Percentiles rank a stretch among this genome's conserved stretches.
Evolutionary conservation across 495 filamentous ascomycete genomes (phyloP).

Genomic region (Oidiodendron maius): DNA sequence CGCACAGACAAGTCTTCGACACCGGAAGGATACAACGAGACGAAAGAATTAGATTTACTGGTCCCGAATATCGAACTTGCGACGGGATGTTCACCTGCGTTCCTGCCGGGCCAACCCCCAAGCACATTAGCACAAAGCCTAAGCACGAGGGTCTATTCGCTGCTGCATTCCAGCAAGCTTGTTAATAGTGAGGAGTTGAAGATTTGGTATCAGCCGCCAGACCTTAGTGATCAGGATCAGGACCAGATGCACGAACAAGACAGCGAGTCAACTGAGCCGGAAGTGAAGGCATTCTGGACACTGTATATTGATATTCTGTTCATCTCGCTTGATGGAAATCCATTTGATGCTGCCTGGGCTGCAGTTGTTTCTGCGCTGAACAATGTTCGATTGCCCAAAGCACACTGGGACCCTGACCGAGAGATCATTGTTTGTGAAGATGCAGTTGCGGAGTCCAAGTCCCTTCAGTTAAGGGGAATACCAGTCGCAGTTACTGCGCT

Average conservation of each 20-base stretch:
- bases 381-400: slow-evolving; percentile 71
- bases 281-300: slow-evolving; percentile 84
- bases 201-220: slow-evolving; percentile 59
- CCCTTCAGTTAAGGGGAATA: slow-evolving; percentile 48
- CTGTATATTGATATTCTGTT: slow-evolving; percentile 91
- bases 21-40: slow-evolving; percentile 46
- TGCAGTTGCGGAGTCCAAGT: slow-evolving; percentile 35
- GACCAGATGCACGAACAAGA: slow-evolving; percentile 37
- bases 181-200: slow-evolving; percentile 56
- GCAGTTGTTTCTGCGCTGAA: slow-evolving; percentile 76
- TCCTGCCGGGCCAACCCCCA: slow-evolving; percentile 78
- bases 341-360: slow-evolving; percentile 85
- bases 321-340: slow-evolving; percentile 83
- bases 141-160: slow-evolving; percentile 64
- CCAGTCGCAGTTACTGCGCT: slow-evolving; percentile 69
- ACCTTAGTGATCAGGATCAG: slow-evolving; percentile 25
- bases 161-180: slow-evolving; percentile 63
- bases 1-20: slow-evolving; percentile 31
- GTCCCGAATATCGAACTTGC: slow-evolving; percentile 90
- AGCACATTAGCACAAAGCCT: slow-evolving; percentile 75
- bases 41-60: slow-evolving; percentile 60
- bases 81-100: slow-evolving; percentile 81
- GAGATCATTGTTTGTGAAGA: slow-evolving; percentile 74
- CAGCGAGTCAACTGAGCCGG: slow-evolving; percentile 33
- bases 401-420: slow-evolving; percentile 79